Base-by-base conservation (phyloP, 2,329 filamentous ascomycete genomes). In the Aspergillus costaricaensis region DNA sequence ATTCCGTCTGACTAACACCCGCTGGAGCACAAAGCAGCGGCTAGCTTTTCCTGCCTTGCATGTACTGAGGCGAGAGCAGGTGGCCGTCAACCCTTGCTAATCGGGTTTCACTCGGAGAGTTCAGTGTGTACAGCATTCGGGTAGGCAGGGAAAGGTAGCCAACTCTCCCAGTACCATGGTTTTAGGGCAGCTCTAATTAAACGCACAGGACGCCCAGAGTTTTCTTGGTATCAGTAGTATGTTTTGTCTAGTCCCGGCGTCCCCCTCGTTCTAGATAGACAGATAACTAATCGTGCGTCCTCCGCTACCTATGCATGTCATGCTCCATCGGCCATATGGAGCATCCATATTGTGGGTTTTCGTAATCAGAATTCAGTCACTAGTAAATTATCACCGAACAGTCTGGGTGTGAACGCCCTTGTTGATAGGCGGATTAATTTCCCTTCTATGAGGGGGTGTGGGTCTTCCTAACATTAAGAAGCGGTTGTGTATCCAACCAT, bases 381-480 rank as follows among this genome's bases (percentile, higher is more conserved):
- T 55, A 44, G 38, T 44, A 23, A 32, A 19, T 25, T n/a, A 30
- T 44, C 23, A 15, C 23, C 36, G 17, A n/a, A 9, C 38, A 27
- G n/a, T 47, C 10, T 44, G 25, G 41, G 17, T 27, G 15, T 17
- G 27, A 57, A 57, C 53, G 21, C 44, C 44, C 17, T 25, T 30
- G 23, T 21, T 60, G 54, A 57, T 62, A 50, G 60, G 58, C 57
- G 41, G 57, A 54, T 38, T 60, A 60, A 62, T 60, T 60, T 55
- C 41, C 32, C 53, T n/a, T 60, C 47, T 30, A 30, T 32, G 47
- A 27, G 47, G n/a, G 25, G 47, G 25, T 50, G 47, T 27, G 47
- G 23, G 23, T 49, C 38, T 50, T 17, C 47, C n/a, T 50, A 30
- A 27, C 25, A 30, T 50, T 50, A 30, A 30, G n/a, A 50, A 27